These are phyloP conservation scores for Circinella umbellata DNA, from an alignment of 371 early-diverging fungal genomes.

Conservation along the genomic window DNA sequence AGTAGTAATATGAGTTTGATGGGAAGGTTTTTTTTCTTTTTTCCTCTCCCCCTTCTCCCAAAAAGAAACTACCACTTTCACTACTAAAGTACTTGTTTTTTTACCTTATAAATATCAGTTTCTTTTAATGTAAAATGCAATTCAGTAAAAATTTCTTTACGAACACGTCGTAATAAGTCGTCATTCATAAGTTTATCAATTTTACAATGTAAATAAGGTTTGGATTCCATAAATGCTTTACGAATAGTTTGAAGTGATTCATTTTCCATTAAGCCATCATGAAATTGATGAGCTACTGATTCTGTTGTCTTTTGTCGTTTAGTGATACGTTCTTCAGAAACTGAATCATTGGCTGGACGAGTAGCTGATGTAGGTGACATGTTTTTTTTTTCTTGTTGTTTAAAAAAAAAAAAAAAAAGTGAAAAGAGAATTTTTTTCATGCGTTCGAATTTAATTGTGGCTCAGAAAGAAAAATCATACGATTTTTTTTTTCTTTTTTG, in stretches of 20 bases:
- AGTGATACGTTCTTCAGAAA: background rate
- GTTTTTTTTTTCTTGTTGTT: background rate
- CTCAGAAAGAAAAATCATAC: background rate
- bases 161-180: conserved; percentile 61
- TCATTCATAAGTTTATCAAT: conserved; percentile 65
- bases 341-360: conserved; percentile 1
- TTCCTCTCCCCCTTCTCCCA: too few species aligned
- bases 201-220: conserved; percentile 70
- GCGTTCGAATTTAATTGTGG: background rate
- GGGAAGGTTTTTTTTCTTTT: background rate
- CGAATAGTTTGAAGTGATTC: conserved; percentile 24
- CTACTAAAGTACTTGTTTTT: too few species aligned
- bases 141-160: conserved; percentile 62
- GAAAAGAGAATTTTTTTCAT: background rate
- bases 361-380: conserved; percentile 10
- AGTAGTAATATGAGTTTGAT: too few species aligned
- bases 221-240: conserved; percentile 48
- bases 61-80: too few species aligned
- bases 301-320: conserved; percentile 15
- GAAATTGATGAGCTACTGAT: conserved; percentile 20
- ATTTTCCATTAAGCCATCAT: conserved; percentile 32
- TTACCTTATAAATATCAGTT: conserved; percentile 80
- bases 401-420: background rate
- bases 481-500: too few species aligned
- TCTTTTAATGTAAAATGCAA: conserved; percentile 76